Conservation (phyloP, 768 basidiomycete genomes). For the Lentinula boryana region DNA sequence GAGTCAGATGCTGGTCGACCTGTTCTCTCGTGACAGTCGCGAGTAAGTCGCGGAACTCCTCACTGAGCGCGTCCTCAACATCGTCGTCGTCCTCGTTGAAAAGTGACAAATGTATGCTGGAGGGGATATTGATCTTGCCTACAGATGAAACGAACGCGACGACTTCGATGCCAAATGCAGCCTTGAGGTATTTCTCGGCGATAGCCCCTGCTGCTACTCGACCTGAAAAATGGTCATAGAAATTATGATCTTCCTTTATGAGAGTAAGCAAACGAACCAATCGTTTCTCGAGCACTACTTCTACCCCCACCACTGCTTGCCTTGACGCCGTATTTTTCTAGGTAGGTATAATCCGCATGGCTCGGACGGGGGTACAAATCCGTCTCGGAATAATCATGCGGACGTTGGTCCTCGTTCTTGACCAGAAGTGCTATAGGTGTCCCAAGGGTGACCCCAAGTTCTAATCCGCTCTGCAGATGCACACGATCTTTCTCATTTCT, state of each 20-base stretch:
- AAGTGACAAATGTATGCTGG: conserved; percentile 32
- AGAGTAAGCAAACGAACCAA: conserved; percentile 46
- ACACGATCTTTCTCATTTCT: conserved; percentile 95
- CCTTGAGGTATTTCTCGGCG: conserved; percentile 90
- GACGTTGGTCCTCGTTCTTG: conserved; percentile 96
- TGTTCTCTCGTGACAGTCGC: conserved; percentile 76
- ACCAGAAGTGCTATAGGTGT: conserved; percentile 97
- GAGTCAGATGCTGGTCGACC: conserved; percentile 81
- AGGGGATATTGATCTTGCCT: conserved; percentile 83
- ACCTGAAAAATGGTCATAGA: conserved; percentile 35
- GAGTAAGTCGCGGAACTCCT: conserved; percentile 79
- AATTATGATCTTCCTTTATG: neutral
- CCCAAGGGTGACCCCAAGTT: conserved; percentile 92
- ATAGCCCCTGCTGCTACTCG: conserved; percentile 98
- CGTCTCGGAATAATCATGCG: conserved; percentile 97
- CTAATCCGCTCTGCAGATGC: conserved; percentile 87
- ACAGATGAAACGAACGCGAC: conserved; percentile 97
- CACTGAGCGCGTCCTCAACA: conserved; percentile 67
- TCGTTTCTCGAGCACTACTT: conserved; percentile 93
- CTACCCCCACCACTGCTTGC: conserved; percentile 96
- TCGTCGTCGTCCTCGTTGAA: conserved; percentile 48
- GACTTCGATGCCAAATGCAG: conserved; percentile 86
- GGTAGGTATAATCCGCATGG: conserved; percentile 97
- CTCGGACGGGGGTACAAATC: conserved; percentile 96
- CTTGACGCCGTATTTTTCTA: conserved; percentile 96